Percentiles rank a stretch among this genome's conserved stretches.
These are phyloP conservation scores for Trametes versicolor DNA, from an alignment of 1,284 basidiomycete genomes.

Conservation along the genomic window DNA sequence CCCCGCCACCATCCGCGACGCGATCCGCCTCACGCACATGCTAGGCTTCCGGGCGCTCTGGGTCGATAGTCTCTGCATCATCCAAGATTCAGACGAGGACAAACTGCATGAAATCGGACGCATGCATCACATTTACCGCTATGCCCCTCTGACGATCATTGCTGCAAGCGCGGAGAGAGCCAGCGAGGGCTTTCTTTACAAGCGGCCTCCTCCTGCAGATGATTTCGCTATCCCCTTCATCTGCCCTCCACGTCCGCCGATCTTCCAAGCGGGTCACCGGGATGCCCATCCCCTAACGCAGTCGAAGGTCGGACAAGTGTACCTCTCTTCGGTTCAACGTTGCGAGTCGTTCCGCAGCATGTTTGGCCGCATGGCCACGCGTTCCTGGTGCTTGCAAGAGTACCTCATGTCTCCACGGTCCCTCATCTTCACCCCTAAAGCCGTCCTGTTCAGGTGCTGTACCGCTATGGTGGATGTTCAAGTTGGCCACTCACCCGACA, in stretches of 20 bases:
- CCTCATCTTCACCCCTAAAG: constrained; percentile 25
- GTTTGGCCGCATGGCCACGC: background rate
- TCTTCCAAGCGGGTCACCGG: background rate
- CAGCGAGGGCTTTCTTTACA: background rate
- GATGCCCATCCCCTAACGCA: background rate
- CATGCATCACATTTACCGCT: constrained; percentile 11
- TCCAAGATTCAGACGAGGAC: constrained; percentile 14
- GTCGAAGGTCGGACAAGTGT: too few relatives aligned
- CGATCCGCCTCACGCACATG: constrained; percentile 5
- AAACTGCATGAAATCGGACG: background rate
- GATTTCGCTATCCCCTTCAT: constrained; percentile 24
- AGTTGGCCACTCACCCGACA: too few relatives aligned
- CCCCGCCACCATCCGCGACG: constrained; percentile 13
- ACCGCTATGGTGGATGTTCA: too few relatives aligned
- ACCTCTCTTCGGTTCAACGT: background rate
- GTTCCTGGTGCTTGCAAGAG: constrained; percentile 31
- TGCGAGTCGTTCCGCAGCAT: constrained; percentile 1
- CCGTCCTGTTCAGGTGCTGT: constrained; percentile 5
- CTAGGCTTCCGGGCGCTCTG: constrained; percentile 11
- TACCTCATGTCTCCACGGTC: constrained; percentile 24
- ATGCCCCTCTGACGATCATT: constrained; percentile 12
- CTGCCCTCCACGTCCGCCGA: background rate
- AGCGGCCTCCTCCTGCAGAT: background rate
- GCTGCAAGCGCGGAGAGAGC: constrained; percentile 3
- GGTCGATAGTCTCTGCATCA: constrained; percentile 13